Base-by-base conservation (phyloP, 176 grass and related monocot genomes). In the Tillandsia fasciculata region DNA sequence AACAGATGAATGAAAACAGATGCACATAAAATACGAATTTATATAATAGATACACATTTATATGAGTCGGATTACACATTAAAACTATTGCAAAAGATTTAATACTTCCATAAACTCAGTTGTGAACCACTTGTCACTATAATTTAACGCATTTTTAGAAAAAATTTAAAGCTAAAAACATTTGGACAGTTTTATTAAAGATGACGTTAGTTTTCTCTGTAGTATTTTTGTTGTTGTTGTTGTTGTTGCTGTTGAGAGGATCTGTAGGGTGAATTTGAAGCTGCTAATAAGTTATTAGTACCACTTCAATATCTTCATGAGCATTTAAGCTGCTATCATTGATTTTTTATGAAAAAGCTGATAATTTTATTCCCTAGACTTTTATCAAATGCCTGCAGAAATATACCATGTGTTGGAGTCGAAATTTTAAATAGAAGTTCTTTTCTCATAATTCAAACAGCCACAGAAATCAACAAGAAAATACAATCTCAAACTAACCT, bases 371-470 rank as follows among this genome's bases (percentile, higher is more conserved):
- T 6, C 11, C 33, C 10, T 26, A 27, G 18, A 49, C 65, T 52
- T 47, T 52, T 33, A 58, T 76, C 28, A 68, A 29, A 76, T 49
- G 29, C 26, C 74, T 68, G 64, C 65, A 59, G 48, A 8, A 73
- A 9, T 18, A 59, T 27, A 47, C 20, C n/a, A 2, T 23, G 11
- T 57, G 42, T 49, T 12, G 52, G 9, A 49, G 53, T 52, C 22
- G 29, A 63, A 18, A 48, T n/a, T 63, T 9, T 2, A 22, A 53
- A 49, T 3, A 49, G 18, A 59, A 48, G 18, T 58, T 58, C 54
- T 58, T 17, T 3, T 58, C 54, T 58, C 54, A 58, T 12, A 58
- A 13, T 74, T 51, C 15, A 18, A 65, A 75, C 51, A 42, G 23
- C n/a, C 14, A 66, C 24, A 51, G 8, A 11, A 28, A 27, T 51